Base-by-base conservation (phyloP, 2,329 filamentous ascomycete species). In the Mycosphaerelloides madeirae region DNA sequence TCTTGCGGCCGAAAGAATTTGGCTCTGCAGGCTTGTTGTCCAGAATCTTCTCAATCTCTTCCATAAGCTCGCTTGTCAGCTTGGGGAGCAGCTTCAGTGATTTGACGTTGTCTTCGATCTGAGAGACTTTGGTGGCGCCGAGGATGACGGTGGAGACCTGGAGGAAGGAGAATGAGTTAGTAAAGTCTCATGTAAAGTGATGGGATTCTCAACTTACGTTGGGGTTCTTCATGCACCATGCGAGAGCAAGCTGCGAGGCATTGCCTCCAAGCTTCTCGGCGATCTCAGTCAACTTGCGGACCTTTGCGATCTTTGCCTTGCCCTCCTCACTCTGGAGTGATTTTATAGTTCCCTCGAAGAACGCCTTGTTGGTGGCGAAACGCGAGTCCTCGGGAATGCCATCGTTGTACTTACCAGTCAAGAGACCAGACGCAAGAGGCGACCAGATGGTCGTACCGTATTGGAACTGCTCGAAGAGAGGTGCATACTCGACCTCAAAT, bases 321-420 rank as follows among this genome's bases (percentile, higher is more conserved):
- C 73, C 73, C 50, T 74, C 73, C 7, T 70, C 68, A 28, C 58
- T 68, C 60, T 75, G 68, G 42, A 78, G 70, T 39, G 65, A 65
- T 55, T 73, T 72, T 48, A 81, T 72, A 14, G 73, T 77, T 55
- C 73, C 69, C 53, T 76, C 74, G 63, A 82, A 82, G 55, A 75
- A 74, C 41, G 73, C 73, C 48, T 75, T 71, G 65, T 79, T 78
- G 53, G 69, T 76, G 43, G 76, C 76, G 55, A 80, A 80, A 29
- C 80, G 77, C 31, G 77, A 81, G 57, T 74, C 78, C 55, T 78
- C 72, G 13, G 78, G 77, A 43, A 81, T 77, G 42, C 78, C 78
- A 50, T 80, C 71, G 63, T 81, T 80, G 71, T 83, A 82, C 66
- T 82, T 83, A 57, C 79, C 79, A 6, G 76, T 81, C 42, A 83